Conservation (phyloP, 352 stramenopile genomes). For the Globisporangium yorkense region DNA sequence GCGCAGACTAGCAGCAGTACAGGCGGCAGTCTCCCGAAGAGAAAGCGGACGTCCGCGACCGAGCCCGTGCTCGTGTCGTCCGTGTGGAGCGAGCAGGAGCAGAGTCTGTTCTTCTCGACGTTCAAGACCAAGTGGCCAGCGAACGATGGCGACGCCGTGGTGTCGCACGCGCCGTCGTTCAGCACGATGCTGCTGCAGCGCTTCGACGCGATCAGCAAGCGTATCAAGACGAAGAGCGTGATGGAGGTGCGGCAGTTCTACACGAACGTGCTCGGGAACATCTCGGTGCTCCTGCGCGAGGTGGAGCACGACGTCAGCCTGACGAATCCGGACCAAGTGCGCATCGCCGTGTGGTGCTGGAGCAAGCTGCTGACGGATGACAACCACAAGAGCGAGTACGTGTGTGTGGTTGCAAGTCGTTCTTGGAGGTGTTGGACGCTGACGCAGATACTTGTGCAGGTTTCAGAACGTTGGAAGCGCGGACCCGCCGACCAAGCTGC, state of each 20-base stretch:
- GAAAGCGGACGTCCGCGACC: slow-evolving; percentile 16
- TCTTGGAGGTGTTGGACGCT: not conserved
- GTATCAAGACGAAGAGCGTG: slow-evolving; percentile 53
- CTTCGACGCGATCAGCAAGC: slow-evolving; percentile 56
- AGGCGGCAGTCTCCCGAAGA: slow-evolving; percentile 1
- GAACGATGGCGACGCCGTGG: not conserved
- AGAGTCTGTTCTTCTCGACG: slow-evolving; percentile 60
- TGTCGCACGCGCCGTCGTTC: slow-evolving; percentile 17
- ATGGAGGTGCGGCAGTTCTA: slow-evolving; percentile 61
- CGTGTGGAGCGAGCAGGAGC: slow-evolving; percentile 46
- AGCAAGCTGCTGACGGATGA: slow-evolving; percentile 47
- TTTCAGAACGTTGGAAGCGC: slow-evolving; percentile 30
- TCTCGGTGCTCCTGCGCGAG: slow-evolving; percentile 33
- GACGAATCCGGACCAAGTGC: slow-evolving; percentile 59
- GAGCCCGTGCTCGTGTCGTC: slow-evolving; percentile 16
- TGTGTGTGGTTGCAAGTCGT: not conserved
- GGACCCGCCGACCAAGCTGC: slow-evolving; percentile 19
- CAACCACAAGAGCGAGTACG: slow-evolving; percentile 33
- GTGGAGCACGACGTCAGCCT: slow-evolving; percentile 58
- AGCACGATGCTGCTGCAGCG: slow-evolving; percentile 42
- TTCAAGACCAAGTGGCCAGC: slow-evolving; percentile 65
- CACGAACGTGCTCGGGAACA: slow-evolving; percentile 37
- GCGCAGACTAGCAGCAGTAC: not conserved
- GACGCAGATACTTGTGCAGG: slow-evolving; percentile 10
- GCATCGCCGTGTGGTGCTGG: slow-evolving; percentile 71